Conservation (phyloP, 129 eudicot genomes). For the Lactuca sativa region DNA sequence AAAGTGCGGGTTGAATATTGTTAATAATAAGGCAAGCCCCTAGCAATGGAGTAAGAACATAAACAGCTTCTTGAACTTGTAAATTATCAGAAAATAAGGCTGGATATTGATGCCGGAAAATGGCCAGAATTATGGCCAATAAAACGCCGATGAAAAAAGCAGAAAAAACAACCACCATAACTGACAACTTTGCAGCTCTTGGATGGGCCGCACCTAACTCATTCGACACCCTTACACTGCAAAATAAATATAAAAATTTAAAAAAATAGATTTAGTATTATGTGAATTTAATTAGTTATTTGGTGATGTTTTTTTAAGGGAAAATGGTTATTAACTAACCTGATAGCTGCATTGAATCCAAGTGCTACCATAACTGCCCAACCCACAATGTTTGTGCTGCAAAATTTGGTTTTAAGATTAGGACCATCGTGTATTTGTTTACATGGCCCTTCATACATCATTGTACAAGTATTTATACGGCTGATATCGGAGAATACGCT, state of each 20-base stretch:
- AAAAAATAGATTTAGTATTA: too few species aligned
- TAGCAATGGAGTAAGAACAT: slow-evolving; percentile 42
- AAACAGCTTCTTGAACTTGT: slow-evolving; percentile 41
- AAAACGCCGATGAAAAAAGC: slow-evolving; percentile 28
- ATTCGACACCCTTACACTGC: slow-evolving; percentile 53
- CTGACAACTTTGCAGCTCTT: slow-evolving; percentile 49
- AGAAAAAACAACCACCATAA: slow-evolving; percentile 31
- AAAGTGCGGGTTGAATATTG: slow-evolving; percentile 46
- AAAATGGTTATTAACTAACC: slow-evolving; percentile 21
- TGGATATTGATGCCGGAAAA: slow-evolving; percentile 38
- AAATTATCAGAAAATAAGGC: slow-evolving; percentile 33
- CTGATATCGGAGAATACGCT: too few species aligned
- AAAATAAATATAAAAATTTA: neutral
- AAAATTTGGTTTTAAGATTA: neutral
- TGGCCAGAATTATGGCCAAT: slow-evolving; percentile 22
- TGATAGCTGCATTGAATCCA: slow-evolving; percentile 56
- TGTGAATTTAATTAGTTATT: neutral
- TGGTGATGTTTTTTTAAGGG: too few species aligned
- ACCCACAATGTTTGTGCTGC: slow-evolving; percentile 54
- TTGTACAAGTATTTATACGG: neutral
- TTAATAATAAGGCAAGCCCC: slow-evolving; percentile 37
- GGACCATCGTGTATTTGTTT: neutral
- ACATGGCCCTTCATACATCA: neutral
- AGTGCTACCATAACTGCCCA: slow-evolving; percentile 47
- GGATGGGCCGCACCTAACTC: slow-evolving; percentile 58